Conservation (phyloP, 2,329 filamentous ascomycete genomes). For the Neofusicoccum laricinum region DNA sequence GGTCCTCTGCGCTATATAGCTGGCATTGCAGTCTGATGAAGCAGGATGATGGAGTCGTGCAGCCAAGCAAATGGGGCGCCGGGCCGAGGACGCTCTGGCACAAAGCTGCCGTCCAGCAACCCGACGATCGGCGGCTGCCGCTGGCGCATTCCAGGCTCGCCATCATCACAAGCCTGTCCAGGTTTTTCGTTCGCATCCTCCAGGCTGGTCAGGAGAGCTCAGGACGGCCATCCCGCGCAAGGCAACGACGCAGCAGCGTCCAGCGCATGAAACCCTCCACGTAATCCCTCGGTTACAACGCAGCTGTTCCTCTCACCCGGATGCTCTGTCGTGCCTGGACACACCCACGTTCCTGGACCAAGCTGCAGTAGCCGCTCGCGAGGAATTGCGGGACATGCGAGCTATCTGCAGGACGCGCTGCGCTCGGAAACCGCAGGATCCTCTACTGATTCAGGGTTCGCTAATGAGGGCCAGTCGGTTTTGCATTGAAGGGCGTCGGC, state of each 20-base stretch:
- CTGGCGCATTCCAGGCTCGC: neutral
- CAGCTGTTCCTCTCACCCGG: neutral
- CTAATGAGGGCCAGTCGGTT: neutral
- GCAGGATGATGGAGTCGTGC: no score
- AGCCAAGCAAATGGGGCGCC: neutral
- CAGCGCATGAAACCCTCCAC: neutral
- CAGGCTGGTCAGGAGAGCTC: neutral
- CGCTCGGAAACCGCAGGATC: neutral
- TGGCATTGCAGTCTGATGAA: no score
- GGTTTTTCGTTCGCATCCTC: neutral
- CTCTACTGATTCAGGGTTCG: neutral
- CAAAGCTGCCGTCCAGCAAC: neutral
- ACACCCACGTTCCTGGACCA: neutral
- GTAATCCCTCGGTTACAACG: neutral
- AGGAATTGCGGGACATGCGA: neutral
- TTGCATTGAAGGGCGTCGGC: neutral
- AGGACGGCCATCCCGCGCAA: no score
- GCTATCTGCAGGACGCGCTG: neutral
- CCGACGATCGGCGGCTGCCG: slow-evolving; percentile 4
- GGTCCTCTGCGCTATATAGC: no score
- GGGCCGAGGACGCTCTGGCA: neutral
- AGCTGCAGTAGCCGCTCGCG: slow-evolving; percentile 9
- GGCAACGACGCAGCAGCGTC: neutral
- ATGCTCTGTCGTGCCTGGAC: neutral
- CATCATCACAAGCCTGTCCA: neutral